A percentile compares a stretch with the other conserved stretches of the same genome.
These are phyloP conservation scores for Diaporthe sp. DNA, from an alignment of 2,329 filamentous ascomycete genomes.

Conservation along the genomic window DNA sequence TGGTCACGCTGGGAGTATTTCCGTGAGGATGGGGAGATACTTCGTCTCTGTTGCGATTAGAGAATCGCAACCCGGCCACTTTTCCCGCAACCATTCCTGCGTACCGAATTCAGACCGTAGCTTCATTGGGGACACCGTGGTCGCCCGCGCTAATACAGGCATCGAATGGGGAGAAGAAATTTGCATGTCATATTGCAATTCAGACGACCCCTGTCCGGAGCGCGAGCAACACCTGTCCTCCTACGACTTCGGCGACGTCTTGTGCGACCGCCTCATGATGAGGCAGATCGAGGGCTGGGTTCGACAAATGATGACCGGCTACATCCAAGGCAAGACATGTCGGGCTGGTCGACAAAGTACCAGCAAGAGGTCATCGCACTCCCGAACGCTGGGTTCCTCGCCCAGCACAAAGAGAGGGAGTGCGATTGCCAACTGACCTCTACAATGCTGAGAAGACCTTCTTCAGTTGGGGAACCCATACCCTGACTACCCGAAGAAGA, in stretches of 20 bases:
- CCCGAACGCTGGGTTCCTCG: background rate
- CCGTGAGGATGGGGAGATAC: no score
- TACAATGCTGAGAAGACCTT: no score
- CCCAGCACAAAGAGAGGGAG: background rate
- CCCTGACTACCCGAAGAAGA: conserved; percentile 5
- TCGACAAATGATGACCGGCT: background rate
- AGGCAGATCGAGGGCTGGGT: background rate
- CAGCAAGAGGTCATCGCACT: background rate
- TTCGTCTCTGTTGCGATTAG: no score
- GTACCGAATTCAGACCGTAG: conserved; percentile 44
- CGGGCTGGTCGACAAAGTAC: background rate
- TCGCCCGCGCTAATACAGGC: conserved; percentile 47
- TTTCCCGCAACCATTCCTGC: conserved; percentile 47
- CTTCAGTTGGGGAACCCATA: no score
- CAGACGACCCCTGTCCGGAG: background rate
- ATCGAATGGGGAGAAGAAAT: conserved; percentile 51
- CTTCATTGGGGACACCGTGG: conserved; percentile 45
- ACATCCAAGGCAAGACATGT: background rate
- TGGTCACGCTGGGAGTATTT: no score
- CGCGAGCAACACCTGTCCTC: background rate
- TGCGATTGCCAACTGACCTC: no score
- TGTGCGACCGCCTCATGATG: conserved; percentile 28
- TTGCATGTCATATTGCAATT: conserved; percentile 33
- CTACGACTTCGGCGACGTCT: no score
- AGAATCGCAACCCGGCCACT: no score